Evolutionary conservation across 2,329 filamentous ascomycete genomes (phyloP).

Genomic region (Xylaria sp.): DNA sequence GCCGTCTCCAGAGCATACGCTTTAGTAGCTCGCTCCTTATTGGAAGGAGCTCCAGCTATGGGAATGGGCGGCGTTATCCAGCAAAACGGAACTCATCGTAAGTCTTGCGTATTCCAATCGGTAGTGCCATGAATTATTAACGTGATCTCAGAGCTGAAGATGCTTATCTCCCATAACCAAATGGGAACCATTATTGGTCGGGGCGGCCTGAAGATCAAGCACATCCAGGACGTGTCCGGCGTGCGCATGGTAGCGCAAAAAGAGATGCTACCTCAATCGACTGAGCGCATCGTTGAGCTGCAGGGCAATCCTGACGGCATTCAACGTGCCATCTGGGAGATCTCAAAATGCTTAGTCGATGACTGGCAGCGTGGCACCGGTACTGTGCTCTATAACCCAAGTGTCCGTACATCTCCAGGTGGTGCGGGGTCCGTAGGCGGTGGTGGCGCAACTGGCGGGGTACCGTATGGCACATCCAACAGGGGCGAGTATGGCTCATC

Average conservation of each 20-base stretch:
- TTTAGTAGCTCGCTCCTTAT: slow-evolving; percentile 86
- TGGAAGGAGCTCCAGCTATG: slow-evolving; percentile 92
- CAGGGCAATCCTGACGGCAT: slow-evolving; percentile 95
- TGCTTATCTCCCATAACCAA: slow-evolving; percentile 98
- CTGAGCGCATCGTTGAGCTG: slow-evolving; percentile 95
- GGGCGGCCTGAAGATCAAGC: slow-evolving; percentile 97
- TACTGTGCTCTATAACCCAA: slow-evolving; percentile 96
- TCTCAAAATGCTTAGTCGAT: slow-evolving; percentile 97
- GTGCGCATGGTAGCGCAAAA: slow-evolving; percentile 99
- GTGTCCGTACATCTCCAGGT: slow-evolving; percentile 79
- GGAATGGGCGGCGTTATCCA: slow-evolving; percentile 92
- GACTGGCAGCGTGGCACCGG: slow-evolving; percentile 97
- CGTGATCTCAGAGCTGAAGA: slow-evolving; percentile 76
- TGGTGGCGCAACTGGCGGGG: slow-evolving; percentile 47
- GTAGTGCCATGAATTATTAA: slow-evolving; percentile 34
- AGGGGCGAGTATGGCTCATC: slow-evolving; percentile 64
- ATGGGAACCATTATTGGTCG: slow-evolving; percentile 99
- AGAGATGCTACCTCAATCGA: slow-evolving; percentile 99
- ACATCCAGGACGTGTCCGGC: slow-evolving; percentile 95
- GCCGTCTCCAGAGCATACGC: slow-evolving; percentile 91
- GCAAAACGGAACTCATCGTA: slow-evolving; percentile 93
- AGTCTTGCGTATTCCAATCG: slow-evolving; percentile 44
- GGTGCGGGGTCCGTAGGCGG: slow-evolving; percentile 51
- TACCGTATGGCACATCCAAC: slow-evolving; percentile 50
- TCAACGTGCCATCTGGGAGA: slow-evolving; percentile 96